These are phyloP conservation scores for Mycena filopes DNA, from an alignment of 768 basidiomycete species.

Conservation along the genomic window DNA sequence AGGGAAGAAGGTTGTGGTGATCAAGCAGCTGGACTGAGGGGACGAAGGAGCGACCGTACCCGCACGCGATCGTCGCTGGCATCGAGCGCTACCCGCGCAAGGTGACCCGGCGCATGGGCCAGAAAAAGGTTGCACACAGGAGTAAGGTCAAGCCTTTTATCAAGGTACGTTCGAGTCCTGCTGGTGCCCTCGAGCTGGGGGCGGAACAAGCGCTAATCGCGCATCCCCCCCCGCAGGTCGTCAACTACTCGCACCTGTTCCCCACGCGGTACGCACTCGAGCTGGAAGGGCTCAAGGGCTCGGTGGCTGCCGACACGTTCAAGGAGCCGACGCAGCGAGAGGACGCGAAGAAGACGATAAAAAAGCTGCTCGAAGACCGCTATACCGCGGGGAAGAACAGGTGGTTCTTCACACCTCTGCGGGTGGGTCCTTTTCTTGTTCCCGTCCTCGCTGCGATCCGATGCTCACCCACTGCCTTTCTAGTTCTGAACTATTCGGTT, in stretches of 20 bases:
- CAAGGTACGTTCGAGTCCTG: constrained; percentile 76
- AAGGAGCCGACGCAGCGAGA: constrained; percentile 97
- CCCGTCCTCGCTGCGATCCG: not conserved
- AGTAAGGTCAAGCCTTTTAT: constrained; percentile 99
- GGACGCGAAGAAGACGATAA: constrained; percentile 94
- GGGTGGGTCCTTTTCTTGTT: constrained; percentile 55
- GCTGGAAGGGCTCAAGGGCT: constrained; percentile 92
- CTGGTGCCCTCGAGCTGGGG: too few species aligned
- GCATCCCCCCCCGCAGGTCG: too few species aligned
- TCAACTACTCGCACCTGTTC: constrained; percentile 99
- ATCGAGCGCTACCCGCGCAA: constrained; percentile 98
- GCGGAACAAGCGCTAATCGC: too few species aligned
- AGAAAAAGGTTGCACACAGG: constrained; percentile 91
- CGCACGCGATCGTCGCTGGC: constrained; percentile 98
- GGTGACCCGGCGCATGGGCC: constrained; percentile 97
- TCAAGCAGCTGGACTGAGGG: constrained; percentile 98
- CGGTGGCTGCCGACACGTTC: constrained; percentile 89
- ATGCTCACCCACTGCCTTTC: constrained; percentile 12
- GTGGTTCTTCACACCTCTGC: constrained; percentile 94
- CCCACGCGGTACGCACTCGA: constrained; percentile 99
- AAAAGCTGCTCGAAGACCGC: constrained; percentile 96
- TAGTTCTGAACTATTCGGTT: constrained; percentile 47
- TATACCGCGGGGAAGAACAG: constrained; percentile 95
- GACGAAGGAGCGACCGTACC: constrained; percentile 94
- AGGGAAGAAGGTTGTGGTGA: constrained; percentile 99